phyloP scores from a whole-genome alignment of 768 basidiomycete genomes.

The Gloeostereum incarnatum region DNA sequence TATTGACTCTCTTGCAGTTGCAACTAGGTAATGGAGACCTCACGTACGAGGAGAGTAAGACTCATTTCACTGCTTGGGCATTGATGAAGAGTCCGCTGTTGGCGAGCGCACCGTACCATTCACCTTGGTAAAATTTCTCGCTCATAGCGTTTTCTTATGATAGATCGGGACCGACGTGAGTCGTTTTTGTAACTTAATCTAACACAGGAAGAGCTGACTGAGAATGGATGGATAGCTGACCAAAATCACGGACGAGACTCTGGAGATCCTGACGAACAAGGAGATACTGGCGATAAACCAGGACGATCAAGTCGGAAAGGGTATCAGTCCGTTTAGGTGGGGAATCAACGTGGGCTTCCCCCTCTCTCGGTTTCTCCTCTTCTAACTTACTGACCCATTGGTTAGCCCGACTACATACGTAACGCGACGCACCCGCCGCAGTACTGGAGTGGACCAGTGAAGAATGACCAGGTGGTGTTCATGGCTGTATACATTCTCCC shows the following conservation, averaged over 20 bases:
- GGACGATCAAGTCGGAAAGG: constrained; percentile 50
- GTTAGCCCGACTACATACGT: constrained; percentile 26
- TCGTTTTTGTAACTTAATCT: neutral
- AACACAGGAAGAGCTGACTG: neutral
- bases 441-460: constrained; percentile 54
- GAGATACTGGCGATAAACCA: constrained; percentile 66
- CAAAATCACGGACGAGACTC: constrained; percentile 34
- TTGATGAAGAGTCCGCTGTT: constrained; percentile 59
- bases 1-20: constrained; percentile 22
- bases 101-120: constrained; percentile 13
- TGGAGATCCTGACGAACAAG: constrained; percentile 50
- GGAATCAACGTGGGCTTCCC: constrained; percentile 43
- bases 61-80: constrained; percentile 69
- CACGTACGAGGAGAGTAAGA: constrained; percentile 53
- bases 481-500: constrained; percentile 40
- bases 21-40: constrained; percentile 61
- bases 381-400: neutral
- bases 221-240: constrained; percentile 29
- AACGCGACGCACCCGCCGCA: constrained; percentile 45
- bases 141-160: neutral
- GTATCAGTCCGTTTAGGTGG: constrained; percentile 62
- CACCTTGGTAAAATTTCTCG: neutral
- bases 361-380: neutral
- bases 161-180: constrained; percentile 48
- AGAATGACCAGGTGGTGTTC: constrained; percentile 51